These are phyloP conservation scores for Penicillium goetzii DNA, from an alignment of 495 filamentous ascomycete genomes.

Conservation along the genomic window DNA sequence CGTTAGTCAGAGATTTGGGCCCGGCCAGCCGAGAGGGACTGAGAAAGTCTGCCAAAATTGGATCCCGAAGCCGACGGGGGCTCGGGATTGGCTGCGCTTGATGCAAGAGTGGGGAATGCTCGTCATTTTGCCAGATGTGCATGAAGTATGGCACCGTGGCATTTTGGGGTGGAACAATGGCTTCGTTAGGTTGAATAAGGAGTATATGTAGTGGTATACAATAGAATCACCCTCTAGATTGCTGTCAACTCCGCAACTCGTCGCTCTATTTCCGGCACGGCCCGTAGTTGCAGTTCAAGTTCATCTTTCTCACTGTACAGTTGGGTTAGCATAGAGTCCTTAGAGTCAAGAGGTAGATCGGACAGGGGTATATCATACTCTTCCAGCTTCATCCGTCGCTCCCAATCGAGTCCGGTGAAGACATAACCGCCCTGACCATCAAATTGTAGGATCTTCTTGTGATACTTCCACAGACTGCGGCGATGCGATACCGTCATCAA, in stretches of 20 bases:
- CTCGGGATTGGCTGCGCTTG: conserved; percentile 13
- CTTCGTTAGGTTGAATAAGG: neutral
- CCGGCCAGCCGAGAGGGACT: conserved; percentile 13
- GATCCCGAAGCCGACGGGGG: conserved; percentile 14
- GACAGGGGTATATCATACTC: conserved; percentile 63
- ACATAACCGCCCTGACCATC: conserved; percentile 91
- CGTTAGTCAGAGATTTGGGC: conserved; percentile 4
- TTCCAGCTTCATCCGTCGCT: conserved; percentile 80
- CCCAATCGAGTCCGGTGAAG: conserved; percentile 89
- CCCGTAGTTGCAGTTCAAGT: conserved; percentile 78
- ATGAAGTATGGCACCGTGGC: too few relatives aligned
- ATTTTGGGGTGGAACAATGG: neutral
- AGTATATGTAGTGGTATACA: neutral
- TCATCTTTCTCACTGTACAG: conserved; percentile 82
- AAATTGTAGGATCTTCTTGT: conserved; percentile 91
- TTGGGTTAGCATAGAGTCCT: conserved; percentile 16
- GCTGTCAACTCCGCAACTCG: conserved; percentile 73
- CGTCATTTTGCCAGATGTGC: conserved; percentile 2
- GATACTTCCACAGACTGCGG: conserved; percentile 93
- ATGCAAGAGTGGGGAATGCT: conserved; percentile 15
- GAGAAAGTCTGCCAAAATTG: neutral
- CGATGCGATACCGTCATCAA: conserved; percentile 95
- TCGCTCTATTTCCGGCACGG: conserved; percentile 84
- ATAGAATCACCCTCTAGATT: conserved; percentile 9
- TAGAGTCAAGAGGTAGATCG: neutral